phyloP scores from a whole-genome alignment of 2,329 filamentous ascomycete species.

The Blumeria graminis region DNA sequence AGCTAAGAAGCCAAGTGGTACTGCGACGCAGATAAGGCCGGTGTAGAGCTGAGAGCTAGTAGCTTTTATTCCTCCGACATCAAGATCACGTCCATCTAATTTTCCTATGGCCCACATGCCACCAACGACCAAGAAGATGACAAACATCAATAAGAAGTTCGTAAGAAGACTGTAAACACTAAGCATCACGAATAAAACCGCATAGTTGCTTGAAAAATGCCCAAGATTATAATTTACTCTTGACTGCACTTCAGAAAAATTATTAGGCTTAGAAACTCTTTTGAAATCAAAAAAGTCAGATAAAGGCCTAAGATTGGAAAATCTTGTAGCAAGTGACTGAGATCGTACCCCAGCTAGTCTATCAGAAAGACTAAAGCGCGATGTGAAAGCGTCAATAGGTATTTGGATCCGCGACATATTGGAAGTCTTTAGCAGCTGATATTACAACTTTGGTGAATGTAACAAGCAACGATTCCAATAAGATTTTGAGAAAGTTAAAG shows the following conservation, averaged over 20 bases:
- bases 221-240: constrained; percentile 92
- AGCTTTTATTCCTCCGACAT: constrained; percentile 59
- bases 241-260: constrained; percentile 74
- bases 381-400: constrained; percentile 75
- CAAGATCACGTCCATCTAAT: constrained; percentile 68
- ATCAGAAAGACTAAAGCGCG: constrained; percentile 63
- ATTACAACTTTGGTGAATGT: background rate
- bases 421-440: constrained; percentile 2
- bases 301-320: constrained; percentile 76
- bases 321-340: constrained; percentile 56
- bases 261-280: constrained; percentile 78
- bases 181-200: constrained; percentile 78
- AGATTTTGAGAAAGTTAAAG: background rate
- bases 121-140: constrained; percentile 65
- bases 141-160: constrained; percentile 68
- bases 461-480: background rate
- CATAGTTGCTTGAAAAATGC: constrained; percentile 98
- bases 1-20: constrained; percentile 66
- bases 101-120: constrained; percentile 85
- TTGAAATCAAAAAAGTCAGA: constrained; percentile 92
- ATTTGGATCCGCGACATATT: constrained; percentile 77
- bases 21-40: constrained; percentile 53
- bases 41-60: constrained; percentile 91
- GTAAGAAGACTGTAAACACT: constrained; percentile 86
- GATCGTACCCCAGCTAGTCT: constrained; percentile 66